Evolutionary conservation across 352 stramenopile species (phyloP), one percentile per base, ranked within the genome.

Genomic region (Globisporangium recalcitrans): DNA sequence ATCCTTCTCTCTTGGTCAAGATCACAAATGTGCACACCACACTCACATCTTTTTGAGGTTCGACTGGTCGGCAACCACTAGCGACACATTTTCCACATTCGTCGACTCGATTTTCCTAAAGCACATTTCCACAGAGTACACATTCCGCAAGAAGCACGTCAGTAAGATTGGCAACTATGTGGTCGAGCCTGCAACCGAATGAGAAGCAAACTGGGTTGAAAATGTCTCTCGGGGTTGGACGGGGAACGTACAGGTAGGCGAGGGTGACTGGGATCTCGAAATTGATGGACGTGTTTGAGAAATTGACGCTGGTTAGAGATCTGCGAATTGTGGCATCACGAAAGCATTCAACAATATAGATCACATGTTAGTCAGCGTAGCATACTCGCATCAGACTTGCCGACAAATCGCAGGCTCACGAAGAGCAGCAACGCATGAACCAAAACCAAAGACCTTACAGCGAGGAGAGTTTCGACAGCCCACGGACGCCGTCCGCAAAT

Each of bases 401-500:
- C 11, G 11, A 10, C 13, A 40, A 40, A 40, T 19, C 11, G 19
- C 34, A 40, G 29, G 0, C 11, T 40, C 19, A 10, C 16, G 34
- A 10, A 40, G 27, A 31, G 27, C 27, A 31, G 5, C 27, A 31
- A 31, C 27, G 27, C 2, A 31, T 6, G 5, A 31, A 31, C 27
- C 27, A 31, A 31, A 31, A 2, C 27, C 13, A 19, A 34, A 22
- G 14, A 22, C 6, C 55, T 29, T 40, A 69, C 63, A 69, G 40
- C 4, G 63, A 46, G 4, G 29, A 36, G n/a, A 69, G 63, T 8
- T 26, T 27, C 21, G 10, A n/a, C 10, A 66, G n/a, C 31, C 59
- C 60, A 5, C 29, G 26, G 42, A 66, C 38, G 21, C 52, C 60
- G 22, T 38, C 42, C 42, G 36, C 32, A 16, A 66, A 57, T 21